These are phyloP conservation scores for Podospora didyma DNA, from an alignment of 495 filamentous ascomycete genomes.

Conservation along the genomic window DNA sequence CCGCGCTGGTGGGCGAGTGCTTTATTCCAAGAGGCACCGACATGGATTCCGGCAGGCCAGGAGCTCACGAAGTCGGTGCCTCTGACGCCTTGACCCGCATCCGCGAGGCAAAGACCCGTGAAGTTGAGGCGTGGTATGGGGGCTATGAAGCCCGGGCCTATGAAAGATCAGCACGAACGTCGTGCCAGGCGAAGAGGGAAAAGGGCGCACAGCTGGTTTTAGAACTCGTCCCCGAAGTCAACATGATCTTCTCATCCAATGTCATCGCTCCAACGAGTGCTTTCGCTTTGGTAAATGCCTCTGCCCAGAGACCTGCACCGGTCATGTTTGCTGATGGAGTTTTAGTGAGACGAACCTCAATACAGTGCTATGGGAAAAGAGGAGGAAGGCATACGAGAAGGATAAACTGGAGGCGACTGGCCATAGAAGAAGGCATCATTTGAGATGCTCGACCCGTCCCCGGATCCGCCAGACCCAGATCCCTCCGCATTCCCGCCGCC, in stretches of 20 bases:
- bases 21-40: conserved; percentile 57
- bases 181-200: too few relatives aligned
- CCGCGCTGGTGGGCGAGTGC: conserved; percentile 46
- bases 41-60: conserved; percentile 54
- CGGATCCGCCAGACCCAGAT: not conserved
- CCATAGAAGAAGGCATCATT: conserved; percentile 52
- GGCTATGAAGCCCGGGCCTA: conserved; percentile 47
- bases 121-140: conserved; percentile 54
- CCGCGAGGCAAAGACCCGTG: conserved; percentile 58
- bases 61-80: conserved; percentile 57
- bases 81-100: conserved; percentile 60
- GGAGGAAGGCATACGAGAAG: conserved; percentile 40
- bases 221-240: conserved; percentile 45
- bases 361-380: too few relatives aligned
- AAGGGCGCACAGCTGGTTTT: conserved; percentile 53
- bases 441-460: conserved; percentile 25
- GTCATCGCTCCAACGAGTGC: conserved; percentile 54
- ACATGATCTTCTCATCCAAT: conserved; percentile 55
- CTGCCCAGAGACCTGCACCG: conserved; percentile 40
- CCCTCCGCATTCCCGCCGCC: conserved; percentile 3
- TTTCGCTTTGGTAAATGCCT: conserved; percentile 49
- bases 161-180: too few relatives aligned
- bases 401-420: conserved; percentile 54
- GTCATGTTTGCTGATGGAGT: conserved; percentile 52
- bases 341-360: too few relatives aligned